Conservation (phyloP, 352 stramenopile species). For the Pythium insidiosum region DNA sequence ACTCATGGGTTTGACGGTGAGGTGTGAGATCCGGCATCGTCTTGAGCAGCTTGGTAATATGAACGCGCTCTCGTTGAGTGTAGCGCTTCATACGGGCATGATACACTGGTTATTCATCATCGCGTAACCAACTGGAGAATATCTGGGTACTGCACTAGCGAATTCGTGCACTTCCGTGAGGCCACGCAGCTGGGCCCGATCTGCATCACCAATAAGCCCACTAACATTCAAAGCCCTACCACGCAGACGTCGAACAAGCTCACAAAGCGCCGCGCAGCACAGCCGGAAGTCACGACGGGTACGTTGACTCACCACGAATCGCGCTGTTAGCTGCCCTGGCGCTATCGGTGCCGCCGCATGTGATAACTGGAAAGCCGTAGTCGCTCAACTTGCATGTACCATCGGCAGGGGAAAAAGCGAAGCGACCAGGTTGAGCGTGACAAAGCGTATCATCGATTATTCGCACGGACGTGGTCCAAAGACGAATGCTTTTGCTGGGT, state of each 20-base stretch:
- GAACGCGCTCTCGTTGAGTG: too few species aligned
- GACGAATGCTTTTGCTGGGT: not conserved
- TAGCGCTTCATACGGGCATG: too few species aligned
- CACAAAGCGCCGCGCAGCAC: not conserved
- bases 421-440: not conserved
- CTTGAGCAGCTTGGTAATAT: too few species aligned
- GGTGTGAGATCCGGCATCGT: too few species aligned
- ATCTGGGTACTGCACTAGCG: not conserved
- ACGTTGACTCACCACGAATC: slow-evolving; percentile 1
- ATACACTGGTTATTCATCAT: too few species aligned
- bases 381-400: not conserved
- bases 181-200: not conserved
- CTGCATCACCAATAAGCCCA: slow-evolving; percentile 1
- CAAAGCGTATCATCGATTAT: not conserved
- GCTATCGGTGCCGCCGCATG: not conserved
- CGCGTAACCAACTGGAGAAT: too few species aligned
- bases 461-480: not conserved
- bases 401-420: not conserved
- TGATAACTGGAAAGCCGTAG: not conserved
- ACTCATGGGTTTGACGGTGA: too few species aligned
- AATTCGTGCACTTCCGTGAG: not conserved
- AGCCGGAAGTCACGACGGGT: not conserved
- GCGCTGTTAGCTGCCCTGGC: not conserved
- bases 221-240: not conserved
- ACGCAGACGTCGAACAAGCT: not conserved